A percentile compares a stretch with the other conserved stretches of the same genome.
phyloP scores from a whole-genome alignment of 2,329 filamentous ascomycete genomes.

The Knoxdaviesia capensis region DNA sequence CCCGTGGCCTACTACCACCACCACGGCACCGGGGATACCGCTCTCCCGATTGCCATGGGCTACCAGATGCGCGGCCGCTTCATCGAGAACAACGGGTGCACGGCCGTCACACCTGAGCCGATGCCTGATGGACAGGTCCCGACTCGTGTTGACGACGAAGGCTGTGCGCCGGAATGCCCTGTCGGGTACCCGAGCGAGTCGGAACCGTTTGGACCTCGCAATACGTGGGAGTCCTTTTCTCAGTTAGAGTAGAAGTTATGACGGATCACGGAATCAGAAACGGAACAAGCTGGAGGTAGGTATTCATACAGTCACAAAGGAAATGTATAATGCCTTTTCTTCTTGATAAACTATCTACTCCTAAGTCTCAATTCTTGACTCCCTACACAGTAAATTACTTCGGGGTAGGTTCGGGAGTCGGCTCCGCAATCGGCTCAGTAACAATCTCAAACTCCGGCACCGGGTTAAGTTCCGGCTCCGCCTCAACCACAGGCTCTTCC shows the following conservation, averaged over 20 bases:
- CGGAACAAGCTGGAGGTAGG: too few relatives aligned
- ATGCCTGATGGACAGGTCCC: background rate
- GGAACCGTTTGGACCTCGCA: background rate
- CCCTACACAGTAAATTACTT: too few relatives aligned
- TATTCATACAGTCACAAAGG: background rate
- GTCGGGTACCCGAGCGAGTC: background rate
- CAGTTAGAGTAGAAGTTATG: background rate
- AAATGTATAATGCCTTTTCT: too few relatives aligned
- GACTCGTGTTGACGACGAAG: background rate
- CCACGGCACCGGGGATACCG: constrained; percentile 17
- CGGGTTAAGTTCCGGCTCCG: too few relatives aligned
- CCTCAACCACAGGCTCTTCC: too few relatives aligned
- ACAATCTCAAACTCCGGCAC: too few relatives aligned
- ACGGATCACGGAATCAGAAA: too few relatives aligned
- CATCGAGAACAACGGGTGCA: constrained; percentile 16
- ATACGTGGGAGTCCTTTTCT: constrained; percentile 2
- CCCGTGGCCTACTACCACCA: constrained; percentile 19
- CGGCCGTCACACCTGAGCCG: background rate
- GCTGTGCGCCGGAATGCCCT: constrained; percentile 1
- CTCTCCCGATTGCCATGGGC: constrained; percentile 14
- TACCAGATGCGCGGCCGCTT: constrained; percentile 17
- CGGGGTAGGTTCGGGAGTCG: too few relatives aligned
- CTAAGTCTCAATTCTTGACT: too few relatives aligned
- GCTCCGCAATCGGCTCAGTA: too few relatives aligned
- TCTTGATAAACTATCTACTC: too few relatives aligned